phyloP scores from a whole-genome alignment of 202 grass and related monocot species.

The Dendrocalamus latiflorus region DNA sequence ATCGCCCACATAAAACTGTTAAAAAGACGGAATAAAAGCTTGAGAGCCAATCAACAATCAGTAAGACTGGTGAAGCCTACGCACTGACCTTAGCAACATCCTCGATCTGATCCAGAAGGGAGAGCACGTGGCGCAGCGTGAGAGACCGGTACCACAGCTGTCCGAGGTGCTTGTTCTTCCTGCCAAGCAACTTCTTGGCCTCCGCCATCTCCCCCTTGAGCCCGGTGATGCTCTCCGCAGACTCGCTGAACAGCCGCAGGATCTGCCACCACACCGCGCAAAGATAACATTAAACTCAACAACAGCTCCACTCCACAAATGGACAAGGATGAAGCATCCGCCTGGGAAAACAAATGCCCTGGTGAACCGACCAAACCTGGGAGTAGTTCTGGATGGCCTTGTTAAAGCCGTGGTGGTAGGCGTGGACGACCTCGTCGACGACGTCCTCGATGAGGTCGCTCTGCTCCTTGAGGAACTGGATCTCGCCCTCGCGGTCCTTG shows the following conservation, averaged over 20 bases:
- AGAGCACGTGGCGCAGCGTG: conserved; percentile 71
- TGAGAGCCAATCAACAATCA: too few relatives aligned
- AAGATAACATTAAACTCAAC: conserved; percentile 23
- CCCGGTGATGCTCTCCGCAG: conserved; percentile 77
- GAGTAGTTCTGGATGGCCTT: conserved; percentile 98
- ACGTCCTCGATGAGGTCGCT: conserved; percentile 91
- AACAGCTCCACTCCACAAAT: not conserved
- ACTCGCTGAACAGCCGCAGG: conserved; percentile 89
- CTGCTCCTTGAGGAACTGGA: conserved; percentile 94
- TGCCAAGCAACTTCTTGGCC: conserved; percentile 75
- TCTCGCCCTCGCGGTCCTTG: conserved; percentile 86
- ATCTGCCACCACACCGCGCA: conserved; percentile 40
- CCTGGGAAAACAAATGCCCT: not conserved
- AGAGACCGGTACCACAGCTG: conserved; percentile 95
- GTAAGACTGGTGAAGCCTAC: not conserved
- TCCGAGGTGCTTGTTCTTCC: conserved; percentile 75
- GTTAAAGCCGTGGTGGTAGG: conserved; percentile 97
- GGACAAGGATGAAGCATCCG: not conserved
- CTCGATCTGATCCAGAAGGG: conserved; percentile 86
- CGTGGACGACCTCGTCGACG: conserved; percentile 90
- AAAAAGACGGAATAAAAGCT: too few relatives aligned
- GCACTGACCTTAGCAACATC: conserved; percentile 84
- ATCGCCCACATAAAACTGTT: too few relatives aligned
- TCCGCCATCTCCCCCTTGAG: conserved; percentile 89
- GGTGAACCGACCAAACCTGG: conserved; percentile 39